Percentiles rank a stretch among this genome's conserved stretches.
These are phyloP conservation scores for Otatea glauca DNA, from an alignment of 176 grass and related monocot species.

Conservation along the genomic window DNA sequence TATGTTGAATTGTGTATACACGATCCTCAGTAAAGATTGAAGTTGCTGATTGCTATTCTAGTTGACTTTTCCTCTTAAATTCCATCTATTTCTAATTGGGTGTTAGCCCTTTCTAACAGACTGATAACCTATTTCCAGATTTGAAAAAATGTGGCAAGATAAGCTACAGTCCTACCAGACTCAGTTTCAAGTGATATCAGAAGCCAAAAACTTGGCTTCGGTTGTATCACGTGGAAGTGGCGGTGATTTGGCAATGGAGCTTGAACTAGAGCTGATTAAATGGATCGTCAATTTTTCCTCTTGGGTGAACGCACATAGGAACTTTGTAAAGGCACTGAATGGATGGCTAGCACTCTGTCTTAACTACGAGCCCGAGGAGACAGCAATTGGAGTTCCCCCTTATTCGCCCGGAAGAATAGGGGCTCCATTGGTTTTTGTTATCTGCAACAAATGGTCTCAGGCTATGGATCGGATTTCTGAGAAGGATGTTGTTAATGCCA, in stretches of 20 bases:
- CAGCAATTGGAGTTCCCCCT: slow-evolving; percentile 41
- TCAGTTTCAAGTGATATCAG: slow-evolving; percentile 66
- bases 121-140: slow-evolving; percentile 55
- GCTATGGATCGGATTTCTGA: slow-evolving; percentile 73
- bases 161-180: slow-evolving; percentile 73
- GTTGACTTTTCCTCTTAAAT: not conserved
- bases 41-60: not conserved
- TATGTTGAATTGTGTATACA: not conserved
- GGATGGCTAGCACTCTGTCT: slow-evolving; percentile 86
- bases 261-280: slow-evolving; percentile 92
- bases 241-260: slow-evolving; percentile 49
- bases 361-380: slow-evolving; percentile 54
- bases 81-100: not conserved
- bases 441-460: slow-evolving; percentile 88
- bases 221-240: slow-evolving; percentile 45
- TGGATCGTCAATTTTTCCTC: slow-evolving; percentile 76
- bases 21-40: not conserved
- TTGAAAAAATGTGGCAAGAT: slow-evolving; percentile 77
- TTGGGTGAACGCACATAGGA: slow-evolving; percentile 81
- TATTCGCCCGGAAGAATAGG: slow-evolving; percentile 73
- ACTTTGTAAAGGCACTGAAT: slow-evolving; percentile 75
- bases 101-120: slow-evolving; percentile 14
- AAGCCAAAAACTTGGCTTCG: slow-evolving; percentile 60
- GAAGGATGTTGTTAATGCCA: slow-evolving; percentile 63
- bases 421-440: slow-evolving; percentile 74